These are phyloP conservation scores for Xylariaceae sp. DNA, from an alignment of 2,329 filamentous ascomycete genomes.

Conservation along the genomic window DNA sequence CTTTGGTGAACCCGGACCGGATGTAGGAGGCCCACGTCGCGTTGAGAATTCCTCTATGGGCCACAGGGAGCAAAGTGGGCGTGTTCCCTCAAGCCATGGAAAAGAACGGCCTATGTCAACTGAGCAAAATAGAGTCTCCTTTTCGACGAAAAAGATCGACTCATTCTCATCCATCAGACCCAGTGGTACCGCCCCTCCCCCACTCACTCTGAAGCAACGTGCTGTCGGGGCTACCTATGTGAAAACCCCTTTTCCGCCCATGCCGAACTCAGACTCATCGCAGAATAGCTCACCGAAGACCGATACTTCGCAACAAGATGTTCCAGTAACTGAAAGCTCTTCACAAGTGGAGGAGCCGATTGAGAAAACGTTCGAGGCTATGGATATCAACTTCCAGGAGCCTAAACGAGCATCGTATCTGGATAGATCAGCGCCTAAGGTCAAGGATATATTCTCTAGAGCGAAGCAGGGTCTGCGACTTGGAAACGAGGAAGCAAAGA, in stretches of 20 bases:
- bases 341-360: too few relatives aligned
- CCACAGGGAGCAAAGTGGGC: constrained; percentile 2
- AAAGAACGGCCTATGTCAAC: neutral
- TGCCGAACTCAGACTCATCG: constrained; percentile 3
- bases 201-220: constrained; percentile 22
- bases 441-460: constrained; percentile 24
- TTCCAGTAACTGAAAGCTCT: too few relatives aligned
- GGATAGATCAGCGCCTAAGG: constrained; percentile 13
- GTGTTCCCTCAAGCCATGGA: neutral
- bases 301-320: neutral
- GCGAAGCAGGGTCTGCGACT: constrained; percentile 25
- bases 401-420: constrained; percentile 2
- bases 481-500: constrained; percentile 21
- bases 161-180: constrained; percentile 19
- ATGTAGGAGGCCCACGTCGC: constrained; percentile 4
- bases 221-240: constrained; percentile 18
- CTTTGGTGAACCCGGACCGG: constrained; percentile 19
- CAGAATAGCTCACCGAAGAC: constrained; percentile 9
- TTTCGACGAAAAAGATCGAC: constrained; percentile 12
- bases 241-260: constrained; percentile 25
- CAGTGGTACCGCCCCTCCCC: constrained; percentile 19
- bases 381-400: too few relatives aligned
- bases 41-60: neutral
- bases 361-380: too few relatives aligned
- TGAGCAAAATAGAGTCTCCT: constrained; percentile 14